These are phyloP conservation scores for Cordyceps fumosorosea DNA, from an alignment of 2,329 filamentous ascomycete species.

Conservation along the genomic window DNA sequence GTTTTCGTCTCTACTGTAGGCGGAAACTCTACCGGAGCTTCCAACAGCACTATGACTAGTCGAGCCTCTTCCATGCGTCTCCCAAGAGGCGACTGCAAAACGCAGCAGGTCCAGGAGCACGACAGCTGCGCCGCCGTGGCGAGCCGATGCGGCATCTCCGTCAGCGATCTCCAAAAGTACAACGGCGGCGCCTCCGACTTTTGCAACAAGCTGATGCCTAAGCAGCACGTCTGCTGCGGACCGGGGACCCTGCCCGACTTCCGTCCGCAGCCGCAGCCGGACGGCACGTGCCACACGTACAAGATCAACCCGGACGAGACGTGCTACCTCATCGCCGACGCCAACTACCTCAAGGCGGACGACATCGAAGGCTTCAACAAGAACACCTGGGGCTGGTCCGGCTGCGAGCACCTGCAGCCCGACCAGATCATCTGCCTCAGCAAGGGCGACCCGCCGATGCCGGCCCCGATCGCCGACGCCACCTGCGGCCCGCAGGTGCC, in stretches of 20 bases:
- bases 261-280: neutral
- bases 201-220: neutral
- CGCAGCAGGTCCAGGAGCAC: neutral
- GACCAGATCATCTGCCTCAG: conserved; percentile 22
- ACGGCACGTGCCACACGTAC: conserved; percentile 1
- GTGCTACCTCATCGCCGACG: neutral
- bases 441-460: conserved; percentile 24
- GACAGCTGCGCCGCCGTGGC: neutral
- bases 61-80: neutral
- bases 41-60: too few species aligned
- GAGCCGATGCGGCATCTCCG: neutral
- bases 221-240: conserved; percentile 6
- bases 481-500: conserved; percentile 25
- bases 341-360: neutral
- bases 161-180: neutral
- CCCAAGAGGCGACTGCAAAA: neutral
- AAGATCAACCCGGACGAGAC: neutral
- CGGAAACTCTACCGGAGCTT: too few species aligned
- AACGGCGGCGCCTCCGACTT: neutral
- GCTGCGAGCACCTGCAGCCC: conserved; percentile 15
- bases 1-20: too few species aligned
- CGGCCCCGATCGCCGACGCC: conserved; percentile 17
- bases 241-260: neutral
- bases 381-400: conserved; percentile 24
- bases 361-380: neutral